Base-by-base conservation (phyloP, 169 alveolate species). In the Cryptosporidium muris region DNA sequence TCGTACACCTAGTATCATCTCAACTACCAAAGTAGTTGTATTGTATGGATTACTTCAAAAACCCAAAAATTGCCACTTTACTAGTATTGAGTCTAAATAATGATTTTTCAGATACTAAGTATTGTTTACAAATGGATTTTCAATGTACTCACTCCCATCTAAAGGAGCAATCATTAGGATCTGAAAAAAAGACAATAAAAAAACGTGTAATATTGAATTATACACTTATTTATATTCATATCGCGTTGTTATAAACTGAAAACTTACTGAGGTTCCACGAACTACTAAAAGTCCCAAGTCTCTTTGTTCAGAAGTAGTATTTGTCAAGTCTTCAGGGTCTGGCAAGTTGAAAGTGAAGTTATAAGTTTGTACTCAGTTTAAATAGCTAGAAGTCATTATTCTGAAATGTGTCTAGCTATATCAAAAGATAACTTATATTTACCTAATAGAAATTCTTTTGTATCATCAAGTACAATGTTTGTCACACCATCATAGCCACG, bases 381-480 rank as follows among this genome's bases (percentile, higher is more conserved):
- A 1, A 3, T 34, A n/a, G 43, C 25, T 3, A n/a, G 40, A 11
- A 4, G 25, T 25, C 0, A 25, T 25, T 25, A 25, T 25, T 25
- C 43, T 34, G 8, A 45, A 7, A 56, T 56, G 1, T 64, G 36
- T 11, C 48, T 16, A 64, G 11, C 14, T n/a, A 16, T 16, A 42
- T 14, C 4, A 16, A 34, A 42, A 3, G 4, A 53, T 12, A 2
- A 54, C 1, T 3, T 60, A 3, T 42, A 74, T 68, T 4, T 65
- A 81, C 91, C 90, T 36, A 82, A 65, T 16, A 89, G 91, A 37
- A 94, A 91, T 88, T 97, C 99, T 54, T 92, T 89, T 6, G 99
- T 96, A 91, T 97, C 94, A 81, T 97, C 99, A 51, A 98, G 90
- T 40, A 95, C 93, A 64, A 95, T 68, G 66, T 95, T 95, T 48